Base-by-base conservation (phyloP, 495 filamentous ascomycete genomes). In the Articulospora tetracladia region DNA sequence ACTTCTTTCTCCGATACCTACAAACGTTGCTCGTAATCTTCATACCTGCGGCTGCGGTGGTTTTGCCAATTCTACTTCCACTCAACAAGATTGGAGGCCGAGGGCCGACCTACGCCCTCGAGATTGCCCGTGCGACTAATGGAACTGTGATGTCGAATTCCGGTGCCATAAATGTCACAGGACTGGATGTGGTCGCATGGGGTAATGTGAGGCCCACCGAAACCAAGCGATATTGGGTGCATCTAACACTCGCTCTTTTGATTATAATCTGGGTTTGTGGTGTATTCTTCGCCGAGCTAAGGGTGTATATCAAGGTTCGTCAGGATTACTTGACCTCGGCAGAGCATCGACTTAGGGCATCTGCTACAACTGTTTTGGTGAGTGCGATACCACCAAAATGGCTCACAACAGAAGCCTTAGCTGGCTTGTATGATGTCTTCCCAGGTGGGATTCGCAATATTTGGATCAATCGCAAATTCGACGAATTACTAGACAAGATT, bases 291-390 rank as follows among this genome's bases (percentile, higher is more conserved):
- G 79, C 84, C 58, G 95, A 98, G 68, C 74, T 98, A 36, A 81
- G 86, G 36, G 87, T 90, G n/a, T 98, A 97, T 66, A 90, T 98
- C 68, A 91, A 94, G 64, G 77, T 98, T 32, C 89, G 95, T 58
- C 94, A 98, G 72, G 89, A 93, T 49, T 97, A 93, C 66, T 74
- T 98, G 63, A 98, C 94, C n/a, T 92, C 90, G 39, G 93, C 94
- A 7, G 91, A 97, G 70, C 95, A 98, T 72, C 87, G 94, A 41
- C 78, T 98, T 44, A 87, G 91, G 32, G 94, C 94, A n/a, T 97
- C 92, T 55, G 95, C 94, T 2, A 98, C 93, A 11, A 98, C 94
- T 2, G 93, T 98, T 54, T 78, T 98, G 13, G 92, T 98, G 19
- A 92, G 87, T 59, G 86, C 85, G 24, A 97, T 98, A 58, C 94